phyloP scores from a whole-genome alignment of 148 eudicot species.

The Agrostemma githago region DNA sequence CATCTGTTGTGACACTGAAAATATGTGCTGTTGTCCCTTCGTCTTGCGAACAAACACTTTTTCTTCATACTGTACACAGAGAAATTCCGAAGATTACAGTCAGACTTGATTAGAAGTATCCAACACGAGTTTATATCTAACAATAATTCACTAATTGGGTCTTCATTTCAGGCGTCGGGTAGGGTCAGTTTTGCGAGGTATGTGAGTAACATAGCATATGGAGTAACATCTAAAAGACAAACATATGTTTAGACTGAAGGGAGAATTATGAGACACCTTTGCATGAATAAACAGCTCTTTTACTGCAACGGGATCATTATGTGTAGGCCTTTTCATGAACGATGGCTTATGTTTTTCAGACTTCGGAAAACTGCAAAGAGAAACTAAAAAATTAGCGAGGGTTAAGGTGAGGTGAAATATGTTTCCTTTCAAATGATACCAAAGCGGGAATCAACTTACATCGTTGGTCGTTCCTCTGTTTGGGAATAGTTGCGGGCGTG shows the following conservation, averaged over 20 bases:
- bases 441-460: conserved; percentile 42
- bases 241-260: not conserved
- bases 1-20: conserved; percentile 66
- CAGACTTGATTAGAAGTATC: not conserved
- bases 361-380: conserved; percentile 53
- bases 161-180: not conserved
- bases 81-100: not conserved
- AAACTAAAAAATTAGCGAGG: conserved; percentile 12
- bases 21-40: conserved; percentile 46
- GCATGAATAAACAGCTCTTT: conserved; percentile 94
- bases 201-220: not conserved
- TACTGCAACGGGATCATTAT: conserved; percentile 51
- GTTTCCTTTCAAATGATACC: not conserved
- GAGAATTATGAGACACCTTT: conserved; percentile 46
- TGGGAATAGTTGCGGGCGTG: conserved; percentile 48
- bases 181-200: not conserved
- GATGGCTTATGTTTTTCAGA: conserved; percentile 67
- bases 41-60: conserved; percentile 67
- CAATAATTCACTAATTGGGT: not conserved
- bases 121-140: not conserved
- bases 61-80: conserved; percentile 65
- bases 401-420: not conserved
- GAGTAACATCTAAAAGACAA: not conserved
- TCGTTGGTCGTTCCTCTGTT: conserved; percentile 64
- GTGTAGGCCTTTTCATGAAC: conserved; percentile 61